Percentiles rank a stretch among this genome's conserved stretches.
These are phyloP conservation scores for Gelatoporia subvermispora DNA, from an alignment of 768 basidiomycete species.

Conservation along the genomic window DNA sequence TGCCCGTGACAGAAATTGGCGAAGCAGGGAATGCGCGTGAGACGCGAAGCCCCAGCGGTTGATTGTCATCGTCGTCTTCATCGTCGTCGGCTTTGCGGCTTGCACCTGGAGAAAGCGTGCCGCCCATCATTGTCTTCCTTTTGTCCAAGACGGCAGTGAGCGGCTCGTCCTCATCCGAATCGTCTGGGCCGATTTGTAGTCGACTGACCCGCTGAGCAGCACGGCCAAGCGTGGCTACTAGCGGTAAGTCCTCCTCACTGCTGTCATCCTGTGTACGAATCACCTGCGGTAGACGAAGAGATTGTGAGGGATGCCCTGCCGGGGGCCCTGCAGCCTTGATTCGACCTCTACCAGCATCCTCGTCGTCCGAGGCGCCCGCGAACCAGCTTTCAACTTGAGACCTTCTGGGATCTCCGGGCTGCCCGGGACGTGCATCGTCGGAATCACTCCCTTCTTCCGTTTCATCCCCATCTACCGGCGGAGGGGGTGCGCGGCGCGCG, in stretches of 20 bases:
- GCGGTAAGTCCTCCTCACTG: conserved; percentile 79
- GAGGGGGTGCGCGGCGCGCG: conserved; percentile 25
- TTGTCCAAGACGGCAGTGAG: conserved; percentile 55
- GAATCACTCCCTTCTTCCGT: conserved; percentile 52
- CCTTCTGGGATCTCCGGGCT: conserved; percentile 4
- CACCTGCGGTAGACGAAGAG: conserved; percentile 14
- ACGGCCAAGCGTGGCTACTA: conserved; percentile 58
- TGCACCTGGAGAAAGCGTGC: conserved; percentile 19
- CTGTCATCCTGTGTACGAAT: conserved; percentile 35
- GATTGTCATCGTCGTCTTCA: conserved; percentile 49
- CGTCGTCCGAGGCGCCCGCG: conserved; percentile 63
- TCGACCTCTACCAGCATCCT: conserved; percentile 45
- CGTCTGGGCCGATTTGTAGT: conserved; percentile 8
- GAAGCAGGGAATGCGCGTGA: conserved; percentile 56
- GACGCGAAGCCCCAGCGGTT: conserved; percentile 64
- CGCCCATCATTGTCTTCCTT: conserved; percentile 35
- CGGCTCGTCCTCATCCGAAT: conserved; percentile 67
- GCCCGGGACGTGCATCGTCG: conserved; percentile 24
- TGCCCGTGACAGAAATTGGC: conserved; percentile 75
- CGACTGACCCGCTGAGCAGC: conserved; percentile 33
- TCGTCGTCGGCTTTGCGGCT: conserved; percentile 45
- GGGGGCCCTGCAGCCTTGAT: conserved; percentile 50
- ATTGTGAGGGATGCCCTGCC: neutral
- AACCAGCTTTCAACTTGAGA: conserved; percentile 19
- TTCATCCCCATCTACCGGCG: conserved; percentile 35